These are phyloP conservation scores for Yarrowia sp. DNA, from an alignment of 805 yeast genomes.

Conservation along the genomic window DNA sequence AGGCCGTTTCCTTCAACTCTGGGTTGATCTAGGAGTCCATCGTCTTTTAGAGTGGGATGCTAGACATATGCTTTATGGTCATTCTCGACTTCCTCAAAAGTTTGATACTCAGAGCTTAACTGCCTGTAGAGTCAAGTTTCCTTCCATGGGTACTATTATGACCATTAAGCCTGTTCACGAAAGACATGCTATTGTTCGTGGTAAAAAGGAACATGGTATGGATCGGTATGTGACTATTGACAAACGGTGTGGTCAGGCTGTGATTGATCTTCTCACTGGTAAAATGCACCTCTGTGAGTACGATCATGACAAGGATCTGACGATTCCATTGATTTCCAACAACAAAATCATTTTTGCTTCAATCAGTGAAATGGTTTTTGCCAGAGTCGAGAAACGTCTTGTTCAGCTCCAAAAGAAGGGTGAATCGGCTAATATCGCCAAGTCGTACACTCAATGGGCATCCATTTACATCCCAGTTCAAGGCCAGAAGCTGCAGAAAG, in stretches of 20 bases:
- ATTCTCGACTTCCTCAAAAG: background rate
- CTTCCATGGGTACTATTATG: background rate
- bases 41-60: background rate
- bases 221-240: background rate
- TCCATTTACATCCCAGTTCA: background rate
- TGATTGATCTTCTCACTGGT: background rate
- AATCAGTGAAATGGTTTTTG: background rate
- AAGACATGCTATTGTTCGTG: background rate
- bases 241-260: background rate
- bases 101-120: background rate
- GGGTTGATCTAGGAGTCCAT: background rate
- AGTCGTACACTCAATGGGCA: background rate
- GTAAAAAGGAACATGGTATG: background rate
- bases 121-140: background rate
- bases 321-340: background rate
- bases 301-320: background rate
- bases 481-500: background rate
- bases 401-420: background rate
- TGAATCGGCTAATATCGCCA: background rate
- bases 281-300: background rate
- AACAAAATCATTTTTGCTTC: background rate
- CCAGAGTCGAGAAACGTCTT: background rate
- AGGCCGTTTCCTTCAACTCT: background rate
- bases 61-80: background rate
- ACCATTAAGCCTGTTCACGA: background rate